These are phyloP conservation scores for Magnolia officinalis DNA, from an alignment of 164 flowering plant genomes.

Conservation along the genomic window DNA sequence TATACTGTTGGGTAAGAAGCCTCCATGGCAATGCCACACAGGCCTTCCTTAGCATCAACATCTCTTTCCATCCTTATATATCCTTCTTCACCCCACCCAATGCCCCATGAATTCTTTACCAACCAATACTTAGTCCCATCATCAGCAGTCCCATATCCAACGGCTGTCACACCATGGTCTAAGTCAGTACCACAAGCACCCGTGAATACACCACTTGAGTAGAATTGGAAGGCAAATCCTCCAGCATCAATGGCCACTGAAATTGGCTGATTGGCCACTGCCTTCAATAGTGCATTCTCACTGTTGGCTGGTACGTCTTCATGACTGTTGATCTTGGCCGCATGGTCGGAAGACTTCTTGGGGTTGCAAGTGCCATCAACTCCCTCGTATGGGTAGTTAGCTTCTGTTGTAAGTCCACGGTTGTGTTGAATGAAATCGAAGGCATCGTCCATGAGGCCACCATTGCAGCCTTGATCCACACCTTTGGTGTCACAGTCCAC, in stretches of 20 bases:
- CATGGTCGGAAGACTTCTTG: constrained; percentile 3
- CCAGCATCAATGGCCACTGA: constrained; percentile 30
- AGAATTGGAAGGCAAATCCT: constrained; percentile 23
- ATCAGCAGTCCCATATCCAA: constrained; percentile 22
- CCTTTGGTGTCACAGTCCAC: constrained; percentile 24
- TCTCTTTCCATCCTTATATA: constrained; percentile 25
- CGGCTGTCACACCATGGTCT: constrained; percentile 26
- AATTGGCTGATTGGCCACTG: constrained; percentile 28
- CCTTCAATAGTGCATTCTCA: constrained; percentile 18
- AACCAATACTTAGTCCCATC: constrained; percentile 32
- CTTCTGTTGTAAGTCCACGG: constrained; percentile 24
- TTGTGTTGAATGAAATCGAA: constrained; percentile 20
- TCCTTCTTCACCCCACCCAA: constrained; percentile 28
- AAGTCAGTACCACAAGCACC: constrained; percentile 21
- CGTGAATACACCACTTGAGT: constrained; percentile 24
- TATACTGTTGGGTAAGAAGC: constrained; percentile 25
- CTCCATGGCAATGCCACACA: constrained; percentile 25
- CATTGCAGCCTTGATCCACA: constrained; percentile 22
- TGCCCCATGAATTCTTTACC: constrained; percentile 34
- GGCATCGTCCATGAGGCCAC: constrained; percentile 27
- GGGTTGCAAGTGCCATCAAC: constrained; percentile 15
- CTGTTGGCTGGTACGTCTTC: constrained; percentile 24
- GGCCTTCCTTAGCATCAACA: constrained; percentile 19
- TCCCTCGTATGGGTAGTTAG: constrained; percentile 17
- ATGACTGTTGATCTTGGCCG: constrained; percentile 20